A percentile compares a stretch with the other conserved stretches of the same genome.
Evolutionary conservation across 805 yeast genomes (phyloP).

Genomic region (Candida vartiovaarae): DNA sequence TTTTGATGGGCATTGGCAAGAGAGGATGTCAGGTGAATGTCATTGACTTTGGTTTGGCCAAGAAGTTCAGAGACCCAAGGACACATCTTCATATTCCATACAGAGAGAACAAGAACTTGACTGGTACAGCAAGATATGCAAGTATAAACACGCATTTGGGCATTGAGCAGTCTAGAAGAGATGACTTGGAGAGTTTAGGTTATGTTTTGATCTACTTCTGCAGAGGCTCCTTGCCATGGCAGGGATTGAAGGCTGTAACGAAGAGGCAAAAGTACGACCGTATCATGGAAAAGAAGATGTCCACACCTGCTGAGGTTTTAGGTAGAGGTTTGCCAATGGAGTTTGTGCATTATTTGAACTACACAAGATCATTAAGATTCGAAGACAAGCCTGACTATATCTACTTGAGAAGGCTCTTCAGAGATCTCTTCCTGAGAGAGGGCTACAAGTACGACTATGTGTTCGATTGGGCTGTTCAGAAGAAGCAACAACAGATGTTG

Average conservation of each 20-base stretch:
- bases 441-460: slow-evolving; percentile 89
- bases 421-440: slow-evolving; percentile 83
- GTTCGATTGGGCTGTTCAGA: slow-evolving; percentile 94
- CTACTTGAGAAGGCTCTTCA: slow-evolving; percentile 75
- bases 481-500: slow-evolving; percentile 46
- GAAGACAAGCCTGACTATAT: slow-evolving; percentile 95
- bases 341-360: slow-evolving; percentile 84
- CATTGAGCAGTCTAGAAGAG: slow-evolving; percentile 93
- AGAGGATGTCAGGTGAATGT: slow-evolving; percentile 87
- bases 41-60: slow-evolving; percentile 98
- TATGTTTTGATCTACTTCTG: slow-evolving; percentile 94
- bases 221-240: slow-evolving; percentile 97
- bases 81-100: slow-evolving; percentile 95
- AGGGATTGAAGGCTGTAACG: slow-evolving; percentile 95
- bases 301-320: slow-evolving; percentile 78
- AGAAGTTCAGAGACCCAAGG: slow-evolving; percentile 93
- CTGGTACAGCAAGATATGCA: slow-evolving; percentile 99
- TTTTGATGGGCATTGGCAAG: slow-evolving; percentile 82
- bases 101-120: slow-evolving; percentile 88
- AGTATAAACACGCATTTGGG: slow-evolving; percentile 96
- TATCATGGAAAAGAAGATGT: slow-evolving; percentile 92
- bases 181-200: slow-evolving; percentile 93
- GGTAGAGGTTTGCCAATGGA: slow-evolving; percentile 73
- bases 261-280: slow-evolving; percentile 96
- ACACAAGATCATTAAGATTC: slow-evolving; percentile 81